Percentiles rank a stretch among this genome's conserved stretches.
These are phyloP conservation scores for Cryptosporidium sp. DNA, from an alignment of 169 alveolate genomes.

Conservation along the genomic window DNA sequence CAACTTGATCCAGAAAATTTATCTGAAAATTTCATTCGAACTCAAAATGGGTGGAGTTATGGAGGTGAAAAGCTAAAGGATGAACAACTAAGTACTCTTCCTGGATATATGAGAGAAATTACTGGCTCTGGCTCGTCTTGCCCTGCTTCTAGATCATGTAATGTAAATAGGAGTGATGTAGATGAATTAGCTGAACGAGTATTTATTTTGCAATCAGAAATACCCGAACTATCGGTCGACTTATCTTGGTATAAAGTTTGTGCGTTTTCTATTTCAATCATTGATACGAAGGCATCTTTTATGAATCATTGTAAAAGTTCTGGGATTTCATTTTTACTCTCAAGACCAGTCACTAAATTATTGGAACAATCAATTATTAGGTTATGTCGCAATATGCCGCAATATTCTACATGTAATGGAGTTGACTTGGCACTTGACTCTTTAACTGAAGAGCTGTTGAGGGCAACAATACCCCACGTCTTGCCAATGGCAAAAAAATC, in stretches of 20 bases:
- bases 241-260: conserved; percentile 47
- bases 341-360: conserved; percentile 37
- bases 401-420: conserved; percentile 37
- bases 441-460: conserved; percentile 25
- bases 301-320: conserved; percentile 16
- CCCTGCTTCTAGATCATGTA: conserved; percentile 68
- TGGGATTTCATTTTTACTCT: conserved; percentile 19
- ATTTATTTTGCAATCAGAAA: conserved; percentile 35
- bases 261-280: conserved; percentile 40
- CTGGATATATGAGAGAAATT: conserved; percentile 57
- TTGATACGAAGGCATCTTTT: conserved; percentile 28
- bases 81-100: background rate
- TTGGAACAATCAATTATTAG: conserved; percentile 39
- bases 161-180: conserved; percentile 37
- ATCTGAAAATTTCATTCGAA: conserved; percentile 33
- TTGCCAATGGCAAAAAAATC: background rate
- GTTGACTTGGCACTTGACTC: conserved; percentile 37
- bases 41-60: conserved; percentile 37
- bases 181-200: conserved; percentile 72
- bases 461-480: background rate
- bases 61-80: conserved; percentile 17
- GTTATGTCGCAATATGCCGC: conserved; percentile 59
- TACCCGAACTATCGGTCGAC: conserved; percentile 43
- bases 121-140: background rate
- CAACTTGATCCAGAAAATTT: conserved; percentile 12